A percentile compares a stretch with the other conserved stretches of the same genome.
phyloP scores from a whole-genome alignment of 345 rosid species.

The Aquilaria yunnanensis region DNA sequence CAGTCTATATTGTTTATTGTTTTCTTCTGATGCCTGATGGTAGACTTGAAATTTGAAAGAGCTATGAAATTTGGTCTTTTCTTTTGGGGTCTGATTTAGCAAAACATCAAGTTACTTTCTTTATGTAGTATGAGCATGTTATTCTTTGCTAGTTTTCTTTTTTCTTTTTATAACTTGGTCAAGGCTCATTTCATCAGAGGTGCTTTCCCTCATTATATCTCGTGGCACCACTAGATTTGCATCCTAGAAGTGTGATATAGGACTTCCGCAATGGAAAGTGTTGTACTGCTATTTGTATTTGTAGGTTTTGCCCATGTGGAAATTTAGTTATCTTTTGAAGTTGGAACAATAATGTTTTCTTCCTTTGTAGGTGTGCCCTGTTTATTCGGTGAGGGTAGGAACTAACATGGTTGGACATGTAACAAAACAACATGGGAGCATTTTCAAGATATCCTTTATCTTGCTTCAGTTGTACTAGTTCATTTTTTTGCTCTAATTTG shows the following conservation, averaged over 20 bases:
- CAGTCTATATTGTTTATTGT: too few species aligned
- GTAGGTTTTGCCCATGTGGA: neutral
- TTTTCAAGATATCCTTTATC: constrained; percentile 52
- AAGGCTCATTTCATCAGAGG: too few species aligned
- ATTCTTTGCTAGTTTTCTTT: too few species aligned
- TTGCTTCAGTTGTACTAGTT: neutral
- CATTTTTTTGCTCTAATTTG: neutral
- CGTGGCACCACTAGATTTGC: neutral
- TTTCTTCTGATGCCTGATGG: too few species aligned
- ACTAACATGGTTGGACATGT: constrained; percentile 51
- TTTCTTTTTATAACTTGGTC: too few species aligned
- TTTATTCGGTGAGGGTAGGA: constrained; percentile 42
- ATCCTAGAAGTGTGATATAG: neutral
- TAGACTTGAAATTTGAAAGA: too few species aligned
- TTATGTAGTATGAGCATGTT: too few species aligned
- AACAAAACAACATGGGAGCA: constrained; percentile 35
- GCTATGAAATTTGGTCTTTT: too few species aligned
- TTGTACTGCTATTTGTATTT: neutral
- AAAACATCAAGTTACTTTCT: too few species aligned
- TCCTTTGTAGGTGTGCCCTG: constrained; percentile 50
- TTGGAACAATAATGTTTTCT: neutral
- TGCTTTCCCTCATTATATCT: too few species aligned
- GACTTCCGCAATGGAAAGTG: neutral
- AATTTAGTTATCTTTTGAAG: neutral
- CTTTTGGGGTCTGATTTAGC: too few species aligned